Evolutionary conservation across 192 early-diverging fungal genomes (phyloP).

Genomic region (Coemansia sp.): DNA sequence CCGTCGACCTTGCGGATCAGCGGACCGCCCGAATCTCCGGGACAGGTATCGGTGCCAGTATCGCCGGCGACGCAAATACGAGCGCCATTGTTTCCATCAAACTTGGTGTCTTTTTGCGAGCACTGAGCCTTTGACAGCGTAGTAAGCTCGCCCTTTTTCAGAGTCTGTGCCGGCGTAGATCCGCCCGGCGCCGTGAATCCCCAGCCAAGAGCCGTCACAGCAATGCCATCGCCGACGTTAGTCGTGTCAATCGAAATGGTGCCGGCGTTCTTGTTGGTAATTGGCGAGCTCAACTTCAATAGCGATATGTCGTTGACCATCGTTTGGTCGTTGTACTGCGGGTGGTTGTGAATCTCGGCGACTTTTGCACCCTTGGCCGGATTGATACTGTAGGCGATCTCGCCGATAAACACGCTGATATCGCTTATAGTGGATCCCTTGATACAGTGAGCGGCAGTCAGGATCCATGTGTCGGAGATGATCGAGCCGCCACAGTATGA

Average conservation of each 20-base stretch:
- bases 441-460: slow-evolving; percentile 60
- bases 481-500: slow-evolving; percentile 56
- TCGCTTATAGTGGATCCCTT: slow-evolving; percentile 25
- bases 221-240: slow-evolving; percentile 38
- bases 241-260: slow-evolving; percentile 28
- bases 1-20: slow-evolving; percentile 47
- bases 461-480: slow-evolving; percentile 47
- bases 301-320: slow-evolving; percentile 59
- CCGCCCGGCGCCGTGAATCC: slow-evolving; percentile 41
- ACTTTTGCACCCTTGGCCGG: slow-evolving; percentile 29
- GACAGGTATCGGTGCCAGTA: slow-evolving; percentile 44
- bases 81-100: slow-evolving; percentile 44
- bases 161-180: slow-evolving; percentile 28
- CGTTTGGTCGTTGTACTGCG: slow-evolving; percentile 50
- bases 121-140: slow-evolving; percentile 40
- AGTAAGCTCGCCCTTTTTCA: slow-evolving; percentile 36
- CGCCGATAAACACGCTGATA: slow-evolving; percentile 39
- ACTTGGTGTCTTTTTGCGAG: slow-evolving; percentile 43
- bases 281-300: slow-evolving; percentile 22
- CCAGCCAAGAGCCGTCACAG: slow-evolving; percentile 52
- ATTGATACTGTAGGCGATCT: slow-evolving; percentile 34
- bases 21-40: slow-evolving; percentile 58
- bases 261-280: slow-evolving; percentile 20
- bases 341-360: slow-evolving; percentile 41
- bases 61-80: slow-evolving; percentile 52